Conservation (phyloP, 176 grass and related monocot genomes). For the Triticum urartu region DNA sequence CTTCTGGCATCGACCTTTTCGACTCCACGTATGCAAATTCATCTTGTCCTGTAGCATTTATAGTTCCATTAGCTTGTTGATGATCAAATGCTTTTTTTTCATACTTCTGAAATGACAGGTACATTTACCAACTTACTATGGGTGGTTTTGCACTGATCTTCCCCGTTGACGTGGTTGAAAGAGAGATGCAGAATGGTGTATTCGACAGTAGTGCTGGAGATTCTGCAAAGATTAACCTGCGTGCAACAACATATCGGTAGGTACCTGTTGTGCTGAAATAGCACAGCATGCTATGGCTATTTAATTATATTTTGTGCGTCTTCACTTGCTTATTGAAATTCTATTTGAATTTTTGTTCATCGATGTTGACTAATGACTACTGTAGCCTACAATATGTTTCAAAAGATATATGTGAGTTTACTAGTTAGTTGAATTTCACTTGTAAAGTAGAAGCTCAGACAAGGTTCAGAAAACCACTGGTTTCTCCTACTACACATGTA, state of each 20-base stretch:
- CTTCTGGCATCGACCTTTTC: constrained; percentile 87
- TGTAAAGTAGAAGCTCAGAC: not conserved
- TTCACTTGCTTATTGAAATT: not conserved
- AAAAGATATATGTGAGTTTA: not conserved
- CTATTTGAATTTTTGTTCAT: not conserved
- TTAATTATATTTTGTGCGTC: not conserved
- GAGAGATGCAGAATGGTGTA: constrained; percentile 29
- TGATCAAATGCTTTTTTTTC: not conserved
- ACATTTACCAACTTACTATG: constrained; percentile 93
- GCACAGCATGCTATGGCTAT: not conserved
- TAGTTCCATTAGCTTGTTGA: constrained; percentile 1
- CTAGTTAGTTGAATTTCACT: not conserved
- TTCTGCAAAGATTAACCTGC: constrained; percentile 83
- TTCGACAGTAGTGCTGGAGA: constrained; percentile 40
- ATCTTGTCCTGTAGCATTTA: constrained; percentile 14
- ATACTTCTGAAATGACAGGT: constrained; percentile 44
- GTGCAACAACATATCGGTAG: constrained; percentile 73
- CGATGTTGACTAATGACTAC: not conserved
- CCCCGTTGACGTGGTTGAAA: constrained; percentile 63
- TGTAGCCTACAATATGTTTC: not conserved
- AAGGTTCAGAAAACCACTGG: not conserved
- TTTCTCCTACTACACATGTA: not conserved
- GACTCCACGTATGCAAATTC: constrained; percentile 70
- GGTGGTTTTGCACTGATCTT: constrained; percentile 88
- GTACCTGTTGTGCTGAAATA: not conserved